Base-by-base conservation (phyloP, 2,329 filamentous ascomycete genomes). In the Trichoderma sp. region DNA sequence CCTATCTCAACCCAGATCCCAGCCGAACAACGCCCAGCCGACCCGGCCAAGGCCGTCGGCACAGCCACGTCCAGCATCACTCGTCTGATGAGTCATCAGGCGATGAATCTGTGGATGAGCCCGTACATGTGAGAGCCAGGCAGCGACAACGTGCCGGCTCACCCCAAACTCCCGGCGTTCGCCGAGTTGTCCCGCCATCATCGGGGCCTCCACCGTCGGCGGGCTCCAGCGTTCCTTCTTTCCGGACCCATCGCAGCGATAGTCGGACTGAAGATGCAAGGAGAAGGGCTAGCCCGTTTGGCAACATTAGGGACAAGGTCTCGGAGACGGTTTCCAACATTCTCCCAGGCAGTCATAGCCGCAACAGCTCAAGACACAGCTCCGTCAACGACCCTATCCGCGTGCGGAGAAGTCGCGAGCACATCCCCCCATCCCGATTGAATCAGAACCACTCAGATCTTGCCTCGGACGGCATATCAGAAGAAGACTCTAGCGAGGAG, bases 61-160 rank as follows among this genome's bases (percentile, higher is more conserved):
- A 87, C 75, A 87, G 85, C 74, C 86, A 88, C 68, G 84, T 85
- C 0, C 81, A 84, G 34, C 81, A 82, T 64, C 78, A 80, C 57
- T 83, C 82, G 26, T 82, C 81, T 3, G 78, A 79, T 15, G 39
- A 50, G 15, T 81, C 82, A 2, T 84, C 84, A n/a, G 83, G 84
- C 2, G 82, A 84, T 2, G 83, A 84, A 20, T 74, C 76, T n/a
- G 72, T 59, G 3, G 78, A 78, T 3, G 72, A 69, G 3, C 59
- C 57, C 9, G 36, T 57, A 30, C 59, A 74, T 13, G 74, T 78
- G 28, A 78, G 76, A 28, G 65, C 74, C 28, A 79, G 77, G 72
- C 75, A 77, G 39, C 75, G 77, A 68, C 75, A 74, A 3, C 76
- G 77, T 62, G 39, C 76, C 55, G 73, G 74, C 75, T 75, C 78